Evolutionary conservation across 192 early-diverging fungal genomes (phyloP).

Genomic region (Entomortierella parvispora): DNA sequence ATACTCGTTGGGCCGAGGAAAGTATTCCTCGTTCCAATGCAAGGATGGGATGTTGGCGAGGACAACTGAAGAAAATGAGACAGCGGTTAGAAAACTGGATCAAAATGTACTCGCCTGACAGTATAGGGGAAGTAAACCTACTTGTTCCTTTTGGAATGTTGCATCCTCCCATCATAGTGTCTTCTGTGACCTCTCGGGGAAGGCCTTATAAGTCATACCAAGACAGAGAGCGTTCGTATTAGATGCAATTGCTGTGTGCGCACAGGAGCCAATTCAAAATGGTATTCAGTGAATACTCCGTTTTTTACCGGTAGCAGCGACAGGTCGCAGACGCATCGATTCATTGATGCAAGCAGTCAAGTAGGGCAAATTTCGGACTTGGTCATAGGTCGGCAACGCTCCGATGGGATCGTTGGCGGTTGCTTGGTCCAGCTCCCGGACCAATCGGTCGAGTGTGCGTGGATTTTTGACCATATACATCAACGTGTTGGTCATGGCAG

Average conservation of each 20-base stretch:
- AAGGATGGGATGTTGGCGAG: conserved; percentile 19
- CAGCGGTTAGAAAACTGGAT: not conserved
- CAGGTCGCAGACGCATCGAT: conserved; percentile 60
- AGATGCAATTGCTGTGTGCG: too few species aligned
- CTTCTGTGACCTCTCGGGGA: conserved; percentile 39
- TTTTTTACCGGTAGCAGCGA: conserved; percentile 43
- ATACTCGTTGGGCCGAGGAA: conserved; percentile 15
- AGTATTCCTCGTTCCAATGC: conserved; percentile 29
- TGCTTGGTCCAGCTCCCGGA: conserved; percentile 36
- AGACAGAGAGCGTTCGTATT: not conserved
- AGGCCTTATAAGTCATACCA: conserved; percentile 12
- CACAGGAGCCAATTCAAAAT: too few species aligned
- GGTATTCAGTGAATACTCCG: not conserved
- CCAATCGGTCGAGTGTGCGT: conserved; percentile 17
- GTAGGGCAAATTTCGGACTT: conserved; percentile 59
- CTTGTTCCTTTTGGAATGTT: conserved; percentile 57
- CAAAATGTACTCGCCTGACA: not conserved
- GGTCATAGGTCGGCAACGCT: conserved; percentile 45
- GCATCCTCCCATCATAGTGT: conserved; percentile 52
- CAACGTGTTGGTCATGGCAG: conserved; percentile 27
- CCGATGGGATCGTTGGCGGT: conserved; percentile 16
- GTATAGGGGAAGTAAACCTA: not conserved
- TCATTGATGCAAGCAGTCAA: conserved; percentile 65
- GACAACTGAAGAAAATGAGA: conserved; percentile 13
- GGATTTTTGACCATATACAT: conserved; percentile 45